phyloP scores from a whole-genome alignment of 225 moss, liverwort and hornwort genomes.

The Marchantia paleacea region DNA sequence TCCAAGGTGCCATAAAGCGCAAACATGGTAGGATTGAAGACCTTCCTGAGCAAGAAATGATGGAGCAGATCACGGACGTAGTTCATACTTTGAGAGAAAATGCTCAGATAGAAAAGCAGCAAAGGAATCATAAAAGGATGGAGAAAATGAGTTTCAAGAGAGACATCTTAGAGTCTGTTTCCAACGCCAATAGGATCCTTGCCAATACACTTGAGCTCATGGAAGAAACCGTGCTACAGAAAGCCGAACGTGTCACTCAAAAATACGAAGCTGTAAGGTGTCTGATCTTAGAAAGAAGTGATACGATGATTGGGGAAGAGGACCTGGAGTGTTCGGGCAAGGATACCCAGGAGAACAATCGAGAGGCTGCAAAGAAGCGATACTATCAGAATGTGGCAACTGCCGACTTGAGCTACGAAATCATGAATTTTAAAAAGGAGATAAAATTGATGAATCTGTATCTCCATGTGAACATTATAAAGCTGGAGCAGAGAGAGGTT shows the following conservation, averaged over 20 bases:
- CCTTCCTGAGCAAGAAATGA: background rate
- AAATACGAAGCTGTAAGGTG: background rate
- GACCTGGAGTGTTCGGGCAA: background rate
- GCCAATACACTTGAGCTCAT: background rate
- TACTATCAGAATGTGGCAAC: background rate
- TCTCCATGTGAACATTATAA: background rate
- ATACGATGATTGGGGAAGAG: background rate
- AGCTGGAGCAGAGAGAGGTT: constrained; percentile 4
- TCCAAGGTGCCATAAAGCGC: background rate
- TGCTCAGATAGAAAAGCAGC: background rate
- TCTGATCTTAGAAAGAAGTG: background rate
- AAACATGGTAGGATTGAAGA: background rate
- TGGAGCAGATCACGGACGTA: background rate
- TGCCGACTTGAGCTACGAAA: background rate
- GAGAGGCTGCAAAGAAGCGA: background rate
- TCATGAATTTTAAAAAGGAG: constrained; percentile 3
- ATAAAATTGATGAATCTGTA: background rate
- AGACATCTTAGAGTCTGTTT: background rate
- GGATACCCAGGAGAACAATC: background rate
- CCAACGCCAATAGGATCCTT: background rate
- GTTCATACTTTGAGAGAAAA: background rate
- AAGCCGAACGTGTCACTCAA: background rate
- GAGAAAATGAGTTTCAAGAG: background rate
- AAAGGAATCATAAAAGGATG: background rate
- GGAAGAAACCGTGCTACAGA: background rate